phyloP scores from a whole-genome alignment of 1,284 basidiomycete species.

The Anthracocystis panici-leucophaei region DNA sequence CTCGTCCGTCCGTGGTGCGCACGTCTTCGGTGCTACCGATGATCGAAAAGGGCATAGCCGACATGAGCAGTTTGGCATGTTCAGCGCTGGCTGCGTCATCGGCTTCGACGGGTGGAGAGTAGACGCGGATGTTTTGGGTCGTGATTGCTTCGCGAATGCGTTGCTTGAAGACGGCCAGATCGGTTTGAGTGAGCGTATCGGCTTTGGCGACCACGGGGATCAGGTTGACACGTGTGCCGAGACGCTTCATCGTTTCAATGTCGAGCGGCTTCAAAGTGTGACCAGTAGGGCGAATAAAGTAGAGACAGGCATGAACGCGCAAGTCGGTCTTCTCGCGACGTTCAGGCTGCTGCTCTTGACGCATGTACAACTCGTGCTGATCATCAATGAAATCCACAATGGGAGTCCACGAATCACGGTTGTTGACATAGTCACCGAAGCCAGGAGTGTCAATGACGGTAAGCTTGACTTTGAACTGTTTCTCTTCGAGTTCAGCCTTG shows the following conservation, averaged over 20 bases:
- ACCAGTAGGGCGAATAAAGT: conserved; percentile 96
- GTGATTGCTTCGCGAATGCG: conserved; percentile 89
- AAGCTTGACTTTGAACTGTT: conserved; percentile 98
- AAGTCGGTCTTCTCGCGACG: conserved; percentile 92
- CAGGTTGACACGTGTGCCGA: conserved; percentile 93
- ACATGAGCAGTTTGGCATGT: conserved; percentile 84
- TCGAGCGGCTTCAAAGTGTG: conserved; percentile 98
- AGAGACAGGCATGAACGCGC: conserved; percentile 95
- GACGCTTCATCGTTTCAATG: conserved; percentile 98
- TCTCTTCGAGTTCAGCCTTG: conserved; percentile 89
- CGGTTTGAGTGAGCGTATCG: conserved; percentile 93
- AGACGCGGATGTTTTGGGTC: conserved; percentile 93
- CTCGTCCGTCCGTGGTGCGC: conserved; percentile 86
- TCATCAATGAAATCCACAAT: conserved; percentile 99
- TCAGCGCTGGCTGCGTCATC: conserved; percentile 91
- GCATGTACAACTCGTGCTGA: conserved; percentile 99
- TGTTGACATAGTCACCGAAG: conserved; percentile 99
- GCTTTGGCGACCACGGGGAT: conserved; percentile 98
- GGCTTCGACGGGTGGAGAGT: conserved; percentile 88
- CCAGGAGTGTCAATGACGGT: conserved; percentile 98
- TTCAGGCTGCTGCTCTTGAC: conserved; percentile 98
- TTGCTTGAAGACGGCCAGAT: conserved; percentile 91
- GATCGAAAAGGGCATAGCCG: conserved; percentile 95
- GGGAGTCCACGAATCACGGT: conserved; percentile 96
- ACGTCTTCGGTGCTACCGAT: conserved; percentile 98